Evolutionary conservation across 176 grass and related monocot genomes (phyloP), one percentile per base, ranked within the genome.

Genomic region (Calamus simplicifolius): DNA sequence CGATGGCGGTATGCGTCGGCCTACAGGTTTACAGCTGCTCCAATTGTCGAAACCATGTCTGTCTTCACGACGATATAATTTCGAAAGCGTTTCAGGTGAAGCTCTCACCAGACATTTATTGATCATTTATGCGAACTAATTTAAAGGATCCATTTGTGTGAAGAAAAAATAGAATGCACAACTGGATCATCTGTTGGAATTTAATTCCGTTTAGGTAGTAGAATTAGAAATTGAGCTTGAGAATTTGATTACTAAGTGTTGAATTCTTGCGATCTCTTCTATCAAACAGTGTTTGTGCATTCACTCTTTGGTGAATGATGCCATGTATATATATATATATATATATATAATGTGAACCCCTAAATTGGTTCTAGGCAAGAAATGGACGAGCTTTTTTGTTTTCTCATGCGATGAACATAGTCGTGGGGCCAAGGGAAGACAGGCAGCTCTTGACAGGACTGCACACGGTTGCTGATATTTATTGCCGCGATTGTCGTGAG

Each of bases 31-130:
- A 62, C 60, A 49, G 60, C 60, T 62, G 60, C 60, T 48, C 35
- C 60, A 62, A 62, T 49, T 62, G 60, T 18, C 60, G 60, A 25
- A 62, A 62, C 60, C 35, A 62, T 49, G 60, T 62, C 60, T 62
- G 60, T 35, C 60, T 62, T 49, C 60, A 62, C 16, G 60, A 62
- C 25, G 60, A 62, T 62, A 62, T 62, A 18, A 62, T 62, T 48
- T 62, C 60, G 7, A 62, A 62, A 48, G 60, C 29, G 1, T 62
- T 62, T 43, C 60, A 62, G 60, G 60, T 62, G 60, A 49, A 23
- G 60, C 18, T 5, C 60, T 13, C 4, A 25, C 7, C 27, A 3
- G 10, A 60, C 26, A 17, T 60, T 30, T 43, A 43, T 43, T 43
- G 35, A 43, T 43, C 35, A 43, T 43, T 13, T 43, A 43, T 43